A percentile compares a stretch with the other conserved stretches of the same genome.
phyloP scores from a whole-genome alignment of 352 stramenopile species.

The Pythium scleroteichum region DNA sequence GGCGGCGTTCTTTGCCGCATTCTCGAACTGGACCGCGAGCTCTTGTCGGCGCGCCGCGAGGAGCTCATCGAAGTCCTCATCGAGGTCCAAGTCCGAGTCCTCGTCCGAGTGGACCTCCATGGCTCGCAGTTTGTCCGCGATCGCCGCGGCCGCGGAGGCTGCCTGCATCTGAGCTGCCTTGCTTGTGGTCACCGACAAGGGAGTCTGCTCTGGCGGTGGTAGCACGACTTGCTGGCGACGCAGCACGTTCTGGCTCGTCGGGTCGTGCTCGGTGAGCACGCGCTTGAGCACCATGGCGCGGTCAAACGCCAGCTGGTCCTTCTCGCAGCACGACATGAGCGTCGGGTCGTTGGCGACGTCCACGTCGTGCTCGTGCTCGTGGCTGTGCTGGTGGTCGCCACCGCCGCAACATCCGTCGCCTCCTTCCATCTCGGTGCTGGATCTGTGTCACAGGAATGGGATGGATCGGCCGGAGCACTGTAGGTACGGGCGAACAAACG shows the following conservation, averaged over 20 bases:
- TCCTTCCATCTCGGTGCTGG: neutral
- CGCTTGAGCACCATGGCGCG: conserved; percentile 70
- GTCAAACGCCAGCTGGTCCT: conserved; percentile 53
- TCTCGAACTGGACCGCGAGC: conserved; percentile 49
- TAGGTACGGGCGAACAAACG: no score
- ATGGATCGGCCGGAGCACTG: no score
- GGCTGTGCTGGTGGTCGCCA: conserved; percentile 25
- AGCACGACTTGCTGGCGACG: conserved; percentile 64
- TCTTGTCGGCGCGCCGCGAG: conserved; percentile 42
- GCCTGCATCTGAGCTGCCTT: conserved; percentile 9
- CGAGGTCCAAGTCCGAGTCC: conserved; percentile 43
- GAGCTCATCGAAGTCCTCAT: conserved; percentile 45
- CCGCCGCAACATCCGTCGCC: conserved; percentile 16
- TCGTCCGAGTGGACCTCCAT: conserved; percentile 24
- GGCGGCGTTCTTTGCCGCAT: conserved; percentile 40
- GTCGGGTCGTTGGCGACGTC: conserved; percentile 56
- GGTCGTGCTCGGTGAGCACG: conserved; percentile 57
- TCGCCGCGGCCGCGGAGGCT: conserved; percentile 1
- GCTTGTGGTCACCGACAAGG: neutral
- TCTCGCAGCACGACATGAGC: conserved; percentile 66
- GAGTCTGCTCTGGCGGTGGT: conserved; percentile 22
- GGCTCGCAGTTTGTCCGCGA: conserved; percentile 11
- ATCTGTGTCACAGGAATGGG: neutral
- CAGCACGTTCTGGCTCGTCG: conserved; percentile 49
- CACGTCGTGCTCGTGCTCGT: conserved; percentile 35